Base-by-base conservation (phyloP, 192 early-diverging fungal species). In the Entomortierella parvispora region DNA sequence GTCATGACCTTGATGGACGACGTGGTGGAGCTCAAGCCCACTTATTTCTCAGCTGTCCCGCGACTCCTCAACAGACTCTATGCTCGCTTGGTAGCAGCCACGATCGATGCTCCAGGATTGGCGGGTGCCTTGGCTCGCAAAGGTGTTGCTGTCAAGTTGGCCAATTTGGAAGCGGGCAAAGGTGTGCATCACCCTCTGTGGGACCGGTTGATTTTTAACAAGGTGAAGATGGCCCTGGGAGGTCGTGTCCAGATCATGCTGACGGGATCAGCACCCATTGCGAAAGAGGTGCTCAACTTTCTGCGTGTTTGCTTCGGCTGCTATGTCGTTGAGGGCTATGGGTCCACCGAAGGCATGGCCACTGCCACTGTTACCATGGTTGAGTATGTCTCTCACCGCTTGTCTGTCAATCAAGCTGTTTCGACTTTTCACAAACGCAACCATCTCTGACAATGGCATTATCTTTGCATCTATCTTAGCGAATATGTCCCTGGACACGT, bases 41-140 rank as follows among this genome's bases (percentile, higher is more conserved):
- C 95, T 6, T 50, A 93, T 2, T 93, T 97, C 72, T 84, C 90
- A 8, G 77, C 89, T 22, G 95, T 96, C 29, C 95, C 95, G 26
- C 91, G 95, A 43, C 82, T 97, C 1, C 89, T 93, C 64, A 95
- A 91, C 72, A 90, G 94, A 46, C 89, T 97, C 61, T 94, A 94
- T 78, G 93, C 92, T 59, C 87, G 85, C 40, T 83, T 97, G 31
- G 66, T 83, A 55, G 68, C 87, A 2, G 63, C 68, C 9, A 84
- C 90, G 2, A 68, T 87, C 54, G 81, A 85, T 9, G 82, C 84
- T 22, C 88, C 87, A 62, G 91, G 91, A 48, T 81, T 86, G 0
- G 64, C 83, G 3, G 86, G 87, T 52, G 79, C 76, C 14, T 68
- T 92, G 31, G 87, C 90, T 55, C 83, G 86, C 28, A 74, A 76